Percentiles rank a stretch among this genome's conserved stretches.
Conservation (phyloP, 495 filamentous ascomycete genomes). For the Neurospora tetraspora region DNA sequence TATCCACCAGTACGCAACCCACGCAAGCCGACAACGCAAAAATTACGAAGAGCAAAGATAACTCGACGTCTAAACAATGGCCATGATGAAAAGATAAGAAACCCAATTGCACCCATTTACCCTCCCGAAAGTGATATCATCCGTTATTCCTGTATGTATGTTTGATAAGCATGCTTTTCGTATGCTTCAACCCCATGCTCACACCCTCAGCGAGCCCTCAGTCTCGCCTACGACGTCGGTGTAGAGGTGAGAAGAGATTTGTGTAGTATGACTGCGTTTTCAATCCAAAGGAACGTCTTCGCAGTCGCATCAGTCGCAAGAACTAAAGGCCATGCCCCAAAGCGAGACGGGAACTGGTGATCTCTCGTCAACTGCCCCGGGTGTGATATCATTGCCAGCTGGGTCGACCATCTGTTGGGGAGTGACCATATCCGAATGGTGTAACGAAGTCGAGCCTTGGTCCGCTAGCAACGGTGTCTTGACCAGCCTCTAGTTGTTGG, state of each 20-base stretch:
- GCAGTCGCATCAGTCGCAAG: background rate
- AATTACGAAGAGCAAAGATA: background rate
- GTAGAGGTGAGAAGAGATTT: background rate
- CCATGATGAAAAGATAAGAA: background rate
- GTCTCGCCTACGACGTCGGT: background rate
- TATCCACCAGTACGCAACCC: background rate
- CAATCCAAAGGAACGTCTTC: background rate
- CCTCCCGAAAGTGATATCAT: background rate
- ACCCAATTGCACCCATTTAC: background rate
- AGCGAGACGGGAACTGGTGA: background rate
- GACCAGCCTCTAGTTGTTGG: slow-evolving; percentile 11
- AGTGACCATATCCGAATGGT: background rate
- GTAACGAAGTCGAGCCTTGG: background rate
- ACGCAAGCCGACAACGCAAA: background rate
- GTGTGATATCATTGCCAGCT: background rate
- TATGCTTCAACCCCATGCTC: background rate
- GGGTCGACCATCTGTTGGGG: background rate
- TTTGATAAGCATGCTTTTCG: background rate
- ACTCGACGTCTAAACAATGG: background rate
- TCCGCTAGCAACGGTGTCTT: background rate
- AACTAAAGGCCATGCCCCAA: background rate
- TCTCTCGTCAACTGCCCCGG: background rate
- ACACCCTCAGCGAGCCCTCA: background rate
- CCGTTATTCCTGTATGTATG: background rate
- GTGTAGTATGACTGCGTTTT: background rate